A percentile compares a stretch with the other conserved stretches of the same genome.
Conservation (phyloP, 805 yeast species). For the Schwanniomyces occidentalis region DNA sequence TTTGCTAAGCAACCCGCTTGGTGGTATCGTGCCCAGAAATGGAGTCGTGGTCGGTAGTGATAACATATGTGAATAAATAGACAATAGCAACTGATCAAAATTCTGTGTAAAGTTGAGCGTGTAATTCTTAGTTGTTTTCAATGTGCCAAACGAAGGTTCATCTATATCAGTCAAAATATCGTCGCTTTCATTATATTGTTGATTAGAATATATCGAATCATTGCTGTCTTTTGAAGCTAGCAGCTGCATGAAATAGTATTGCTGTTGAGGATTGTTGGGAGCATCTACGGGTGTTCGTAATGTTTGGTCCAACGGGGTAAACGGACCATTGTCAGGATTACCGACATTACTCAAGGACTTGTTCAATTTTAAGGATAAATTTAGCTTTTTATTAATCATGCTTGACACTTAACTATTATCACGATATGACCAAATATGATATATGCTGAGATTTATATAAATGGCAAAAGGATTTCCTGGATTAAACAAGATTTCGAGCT, state of each 20-base stretch:
- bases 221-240: constrained; percentile 1
- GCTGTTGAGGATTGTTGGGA: constrained; percentile 7
- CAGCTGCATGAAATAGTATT: constrained; percentile 4
- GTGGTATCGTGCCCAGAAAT: constrained; percentile 42
- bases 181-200: constrained; percentile 40
- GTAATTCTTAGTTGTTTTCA: constrained; percentile 27
- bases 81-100: constrained; percentile 39
- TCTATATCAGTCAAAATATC: constrained; percentile 43
- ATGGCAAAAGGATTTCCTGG: no score
- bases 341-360: constrained; percentile 24
- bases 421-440: no score
- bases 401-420: background rate
- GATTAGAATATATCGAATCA: constrained; percentile 27
- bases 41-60: constrained; percentile 48
- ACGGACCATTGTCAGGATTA: constrained; percentile 30
- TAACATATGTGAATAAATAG: constrained; percentile 33
- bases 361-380: constrained; percentile 36
- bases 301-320: constrained; percentile 47
- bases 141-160: constrained; percentile 20
- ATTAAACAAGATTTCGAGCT: no score
- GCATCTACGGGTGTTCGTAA: constrained; percentile 38
- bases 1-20: constrained; percentile 44
- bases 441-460: no score
- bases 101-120: constrained; percentile 33
- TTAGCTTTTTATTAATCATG: constrained; percentile 32